Evolutionary conservation across 1,284 basidiomycete genomes (phyloP).

Genomic region (Cystodermella granulosa): DNA sequence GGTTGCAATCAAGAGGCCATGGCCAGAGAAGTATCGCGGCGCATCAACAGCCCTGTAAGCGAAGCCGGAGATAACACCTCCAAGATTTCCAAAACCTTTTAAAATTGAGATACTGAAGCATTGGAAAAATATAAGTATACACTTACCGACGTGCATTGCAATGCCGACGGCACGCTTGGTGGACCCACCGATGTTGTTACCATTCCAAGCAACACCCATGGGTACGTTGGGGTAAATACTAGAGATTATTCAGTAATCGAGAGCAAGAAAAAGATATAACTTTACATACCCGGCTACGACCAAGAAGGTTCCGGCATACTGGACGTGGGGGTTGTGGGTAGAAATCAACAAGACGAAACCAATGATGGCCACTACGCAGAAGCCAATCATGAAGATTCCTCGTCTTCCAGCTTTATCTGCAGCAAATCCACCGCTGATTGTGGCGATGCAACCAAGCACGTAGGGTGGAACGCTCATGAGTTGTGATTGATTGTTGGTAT

Average conservation of each 20-base stretch:
- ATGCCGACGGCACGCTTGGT: conserved; percentile 45
- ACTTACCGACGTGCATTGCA: conserved; percentile 37
- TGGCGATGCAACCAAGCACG: conserved; percentile 29
- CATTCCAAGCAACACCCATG: conserved; percentile 35
- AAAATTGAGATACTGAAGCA: not conserved
- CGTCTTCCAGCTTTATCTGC: conserved; percentile 31
- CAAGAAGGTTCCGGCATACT: conserved; percentile 36
- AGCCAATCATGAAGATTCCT: conserved; percentile 29
- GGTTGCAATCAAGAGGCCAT: conserved; percentile 26
- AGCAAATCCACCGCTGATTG: conserved; percentile 24
- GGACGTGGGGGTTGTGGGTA: conserved; percentile 23
- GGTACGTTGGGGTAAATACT: conserved; percentile 35
- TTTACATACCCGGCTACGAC: conserved; percentile 28
- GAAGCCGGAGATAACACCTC: conserved; percentile 39
- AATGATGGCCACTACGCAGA: conserved; percentile 25
- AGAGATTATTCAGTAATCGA: not conserved
- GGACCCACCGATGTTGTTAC: conserved; percentile 44
- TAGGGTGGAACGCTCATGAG: conserved; percentile 36
- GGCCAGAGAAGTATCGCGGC: conserved; percentile 29
- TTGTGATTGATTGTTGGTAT: conserved; percentile 29
- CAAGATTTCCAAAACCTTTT: conserved; percentile 38
- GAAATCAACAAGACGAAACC: conserved; percentile 35
- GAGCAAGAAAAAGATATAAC: not conserved
- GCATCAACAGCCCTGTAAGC: conserved; percentile 23
- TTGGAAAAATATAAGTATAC: not conserved